Base-by-base conservation (phyloP, 495 filamentous ascomycete genomes). In the Choiromyces venosus region DNA sequence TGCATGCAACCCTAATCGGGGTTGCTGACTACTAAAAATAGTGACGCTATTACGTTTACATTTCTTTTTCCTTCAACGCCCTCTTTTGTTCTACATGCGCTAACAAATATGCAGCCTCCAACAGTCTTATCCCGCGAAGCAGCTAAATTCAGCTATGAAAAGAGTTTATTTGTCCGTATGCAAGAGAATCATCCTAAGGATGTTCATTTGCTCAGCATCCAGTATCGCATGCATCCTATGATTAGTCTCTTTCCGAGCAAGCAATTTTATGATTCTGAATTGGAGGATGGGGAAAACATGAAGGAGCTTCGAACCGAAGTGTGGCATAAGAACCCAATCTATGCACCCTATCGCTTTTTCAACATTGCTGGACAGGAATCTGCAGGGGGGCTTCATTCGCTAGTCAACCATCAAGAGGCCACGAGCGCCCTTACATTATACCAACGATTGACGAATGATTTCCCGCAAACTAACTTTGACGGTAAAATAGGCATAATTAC, bases 211-310 rank as follows among this genome's bases (percentile, higher is more conserved):
- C 88, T 99, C 33, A 94, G 97, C 82, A 93, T 90, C 42, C 95
- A 99, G 80, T 99, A 99, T 81, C 95, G 95, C 84, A 99, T 99
- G 95, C 95, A 99, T 84, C 95, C 95, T 0, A 91, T 93, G 73
- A 99, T 99, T 82, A 96, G 92, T 82, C 79, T 79, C 42, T 99
- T 97, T 83, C 95, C 95, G 0, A 96, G 93, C 82, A 83, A 86
- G 72, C 89, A 93, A 46, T 99, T 99, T 84, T 99, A 99, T 83
- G 92, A 97, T 78, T 89, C 90, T 33, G 87, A 89, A 70, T 88
- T 99, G 33, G 83, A 93, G 71, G 93, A 99, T 83, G 95, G 95
- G 36, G 85, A 85, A 38, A 86, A 91, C 74, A 97, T 98, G 94
- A 89, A 86, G 1, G 86, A 83, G 67, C 82, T 94, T 73, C 89